Evolutionary conservation across 23 red algal genomes (phyloP), one percentile per base, ranked within the genome.

Genomic region (Gracilaria gracilis): DNA sequence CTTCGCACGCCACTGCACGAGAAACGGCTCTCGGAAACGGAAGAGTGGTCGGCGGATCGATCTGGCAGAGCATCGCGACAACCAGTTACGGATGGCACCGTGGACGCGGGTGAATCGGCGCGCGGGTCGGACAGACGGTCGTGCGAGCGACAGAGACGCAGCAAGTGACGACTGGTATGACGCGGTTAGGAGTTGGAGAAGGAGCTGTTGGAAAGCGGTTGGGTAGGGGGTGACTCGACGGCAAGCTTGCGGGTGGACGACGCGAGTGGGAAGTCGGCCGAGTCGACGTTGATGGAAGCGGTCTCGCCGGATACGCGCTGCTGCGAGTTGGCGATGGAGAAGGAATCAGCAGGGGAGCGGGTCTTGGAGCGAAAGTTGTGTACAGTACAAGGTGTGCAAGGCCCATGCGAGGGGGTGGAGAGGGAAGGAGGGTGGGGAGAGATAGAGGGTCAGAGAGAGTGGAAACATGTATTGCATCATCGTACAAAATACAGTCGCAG

Each of bases 271-370:
- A 36, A 81, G 77, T 39, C 16, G 33, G 44, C 34, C 34, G 48
- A 57, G 33, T 61, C 57, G 57, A 61, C 38, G 5, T 58, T 33
- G 16, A 81, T 48, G 47, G 34, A 1, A 42, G 77, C 50, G 50
- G 77, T 50, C 28, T 81, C 57, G 19, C 38, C 35, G 21, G 50
- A 37, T n/a, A 62, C 53, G 28, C 57, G 49, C 35, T 81, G 77
- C 20, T 61, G 77, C 33, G 77, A 81, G 77, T 58, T 42, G 49
- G 77, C 13, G 49, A 20, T 81, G 48, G 77, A 81, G 57, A 50
- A 81, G 48, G 77, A 81, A 35, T 81, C 57, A 9, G 77, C 50
- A 34, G 77, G 77, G 77, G 77, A 81, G 53, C 53, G 77, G 50
- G 57, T 58, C 31, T 81, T 58, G 19, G 77, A 61, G 50, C 53